These are phyloP conservation scores for Malbranchea cinnamomea DNA, from an alignment of 2,329 filamentous ascomycete genomes.

Conservation along the genomic window DNA sequence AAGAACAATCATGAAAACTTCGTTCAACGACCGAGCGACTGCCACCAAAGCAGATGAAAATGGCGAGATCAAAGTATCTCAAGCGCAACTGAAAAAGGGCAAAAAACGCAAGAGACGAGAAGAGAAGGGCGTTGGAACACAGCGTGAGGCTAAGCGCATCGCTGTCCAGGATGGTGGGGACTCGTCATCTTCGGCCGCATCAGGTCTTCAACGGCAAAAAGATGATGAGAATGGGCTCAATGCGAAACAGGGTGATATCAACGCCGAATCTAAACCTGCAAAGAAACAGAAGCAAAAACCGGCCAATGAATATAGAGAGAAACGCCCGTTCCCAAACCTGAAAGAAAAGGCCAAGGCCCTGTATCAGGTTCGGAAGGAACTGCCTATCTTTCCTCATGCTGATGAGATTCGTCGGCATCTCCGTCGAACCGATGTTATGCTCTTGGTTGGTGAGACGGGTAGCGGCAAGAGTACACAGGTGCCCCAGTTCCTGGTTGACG, in stretches of 20 bases:
- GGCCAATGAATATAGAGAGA: too few species aligned
- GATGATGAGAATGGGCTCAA: constrained; percentile 3
- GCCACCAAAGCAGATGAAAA: too few species aligned
- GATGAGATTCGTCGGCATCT: constrained; percentile 54
- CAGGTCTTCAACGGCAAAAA: background rate
- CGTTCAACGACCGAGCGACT: too few species aligned
- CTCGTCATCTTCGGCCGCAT: background rate
- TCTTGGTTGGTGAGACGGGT: constrained; percentile 86
- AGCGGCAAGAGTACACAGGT: constrained; percentile 96
- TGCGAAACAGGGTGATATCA: constrained; percentile 1
- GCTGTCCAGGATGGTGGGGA: constrained; percentile 7
- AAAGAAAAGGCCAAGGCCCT: constrained; percentile 34
- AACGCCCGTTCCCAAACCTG: constrained; percentile 14
- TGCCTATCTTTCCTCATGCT: constrained; percentile 69
- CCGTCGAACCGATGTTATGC: constrained; percentile 53
- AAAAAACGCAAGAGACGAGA: constrained; percentile 22
- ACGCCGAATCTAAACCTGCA: constrained; percentile 2
- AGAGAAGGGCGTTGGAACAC: constrained; percentile 9
- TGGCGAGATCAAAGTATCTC: too few species aligned
- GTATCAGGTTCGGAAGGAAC: constrained; percentile 42
- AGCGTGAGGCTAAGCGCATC: constrained; percentile 5
- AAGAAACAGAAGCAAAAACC: constrained; percentile 5
- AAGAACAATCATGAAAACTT: too few species aligned
- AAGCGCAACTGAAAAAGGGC: constrained; percentile 13
- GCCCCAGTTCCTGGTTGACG: constrained; percentile 69